These are phyloP conservation scores for Diplocarpon rosae DNA, from an alignment of 2,329 filamentous ascomycete species.

Conservation along the genomic window DNA sequence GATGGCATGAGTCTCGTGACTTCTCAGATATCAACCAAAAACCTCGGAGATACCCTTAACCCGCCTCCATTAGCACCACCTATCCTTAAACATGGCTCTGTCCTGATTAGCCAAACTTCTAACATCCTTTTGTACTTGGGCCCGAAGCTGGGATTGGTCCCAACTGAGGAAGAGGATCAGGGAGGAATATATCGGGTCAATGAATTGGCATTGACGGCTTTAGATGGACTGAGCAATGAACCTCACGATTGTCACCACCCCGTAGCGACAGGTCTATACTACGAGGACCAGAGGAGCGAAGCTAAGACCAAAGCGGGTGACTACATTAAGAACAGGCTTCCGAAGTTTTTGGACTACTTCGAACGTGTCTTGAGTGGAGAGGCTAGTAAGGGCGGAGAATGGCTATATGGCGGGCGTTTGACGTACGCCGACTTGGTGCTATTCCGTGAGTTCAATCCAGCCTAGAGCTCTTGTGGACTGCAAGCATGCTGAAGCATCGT, in stretches of 20 bases:
- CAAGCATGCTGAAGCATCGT: background rate
- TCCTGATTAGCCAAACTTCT: slow-evolving; percentile 57
- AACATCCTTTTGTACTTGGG: slow-evolving; percentile 63
- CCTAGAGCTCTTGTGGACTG: background rate
- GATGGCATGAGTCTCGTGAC: slow-evolving; percentile 42
- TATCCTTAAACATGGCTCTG: slow-evolving; percentile 42
- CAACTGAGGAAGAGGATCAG: slow-evolving; percentile 24
- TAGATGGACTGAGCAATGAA: slow-evolving; percentile 59
- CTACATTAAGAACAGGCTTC: slow-evolving; percentile 51
- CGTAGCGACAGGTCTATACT: slow-evolving; percentile 46
- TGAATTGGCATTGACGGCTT: slow-evolving; percentile 52
- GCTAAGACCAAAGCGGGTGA: slow-evolving; percentile 44
- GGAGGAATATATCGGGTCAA: slow-evolving; percentile 47
- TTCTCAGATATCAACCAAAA: slow-evolving; percentile 34
- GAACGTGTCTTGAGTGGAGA: slow-evolving; percentile 52
- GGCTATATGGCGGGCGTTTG: slow-evolving; percentile 52
- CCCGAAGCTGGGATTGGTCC: slow-evolving; percentile 22
- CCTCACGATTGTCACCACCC: slow-evolving; percentile 70
- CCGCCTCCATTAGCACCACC: slow-evolving; percentile 58
- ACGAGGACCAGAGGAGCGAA: slow-evolving; percentile 67
- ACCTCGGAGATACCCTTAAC: slow-evolving; percentile 43
- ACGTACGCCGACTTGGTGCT: slow-evolving; percentile 52
- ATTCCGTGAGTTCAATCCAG: slow-evolving; percentile 3
- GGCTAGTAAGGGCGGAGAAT: slow-evolving; percentile 45
- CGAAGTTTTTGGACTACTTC: slow-evolving; percentile 64